Evolutionary conservation across 1,139 yeast genomes (phyloP), one percentile per base, ranked within the genome.

Genomic region (Geotrichum cucujoidarum): DNA sequence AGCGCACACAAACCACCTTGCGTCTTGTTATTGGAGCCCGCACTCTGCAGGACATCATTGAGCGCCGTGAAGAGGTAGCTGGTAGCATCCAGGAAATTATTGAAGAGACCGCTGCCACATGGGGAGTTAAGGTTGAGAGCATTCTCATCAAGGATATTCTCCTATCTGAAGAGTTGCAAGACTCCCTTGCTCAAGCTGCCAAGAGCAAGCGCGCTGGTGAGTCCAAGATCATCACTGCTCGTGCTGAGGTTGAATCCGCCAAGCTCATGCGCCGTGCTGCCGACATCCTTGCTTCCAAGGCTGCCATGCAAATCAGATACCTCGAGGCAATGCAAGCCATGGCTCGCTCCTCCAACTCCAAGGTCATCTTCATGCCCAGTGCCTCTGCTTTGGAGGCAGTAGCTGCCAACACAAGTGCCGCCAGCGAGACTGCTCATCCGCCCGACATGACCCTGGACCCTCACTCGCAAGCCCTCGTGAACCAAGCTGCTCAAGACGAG

Each of bases 291-390:
- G 84, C 86, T 31, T 80, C 86, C 37, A 80, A 81, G 57, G 80
- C 88, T 4, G 90, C 89, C 31, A 81, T 83, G 86, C 89, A 83
- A 69, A 83, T 83, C 61, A 71, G 90, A 64, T 83, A 83, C 63
- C 73, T 83, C 64, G 90, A 83, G 60, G 89, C 89, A n/a, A 79
- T 83, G 78, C 87, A 81, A 65, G 72, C 71, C 52, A 82, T 83
- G 88, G 85, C 88, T 31, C 77, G 71, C 58, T 62, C 74, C 37
- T 71, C 86, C 2, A 75, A 76, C 49, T 69, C 85, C 16, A 80
- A 81, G 66, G 89, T 83, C 51, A 82, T 83, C 27, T 83, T 83
- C 65, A 82, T 83, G 88, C 89, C 90, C 10, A 64, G 71, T 35
- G 70, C 73, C 40, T 63, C 62, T 35, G 70, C 70, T 10, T 60